Evolutionary conservation across 2,329 filamentous ascomycete species (phyloP), one percentile per base, ranked within the genome.

Genomic region (Fonsecaea monophora): DNA sequence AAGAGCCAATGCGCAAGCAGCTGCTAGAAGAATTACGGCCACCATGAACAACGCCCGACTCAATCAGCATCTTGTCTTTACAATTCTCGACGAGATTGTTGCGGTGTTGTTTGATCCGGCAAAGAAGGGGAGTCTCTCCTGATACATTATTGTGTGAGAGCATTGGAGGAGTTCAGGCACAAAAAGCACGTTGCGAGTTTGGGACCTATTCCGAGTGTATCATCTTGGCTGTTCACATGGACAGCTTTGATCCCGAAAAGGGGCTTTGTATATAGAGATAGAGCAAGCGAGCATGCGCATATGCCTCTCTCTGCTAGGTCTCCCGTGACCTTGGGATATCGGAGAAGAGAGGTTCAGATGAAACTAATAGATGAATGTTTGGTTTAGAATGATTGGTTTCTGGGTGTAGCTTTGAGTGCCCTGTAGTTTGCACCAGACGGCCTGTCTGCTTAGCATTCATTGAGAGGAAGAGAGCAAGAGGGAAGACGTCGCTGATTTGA

Each of bases 1-100:
- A 4, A 87, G 93, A 74, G 87, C 90, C 53, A 99, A 99, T 81
- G 95, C 96, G 15, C 91, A 96, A 77, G 90, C 90, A 64, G 95
- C 95, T 25, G 94, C 93, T 70, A 86, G 94, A 72, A 90, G 94
- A 74, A 87, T 98, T 56, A 92, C 96, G 81, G 94, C 93, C 9
- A 93, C 92, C 54, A 82, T 98, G 72, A 99, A 99, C 78, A 99
- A 98, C 79, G 85, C 88, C 66, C 85, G 92, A 70, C 82, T 99
- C 72, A 97, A 98, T 77, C 84, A 88, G 56, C 90, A 92, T 77
- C 78, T 92, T 56, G 84, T 86, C 18, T 92, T 90, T 77, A 90
- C 88, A 1, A 84, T 92, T 65, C 77, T 92, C 68, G 90, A 92
- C 77, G 90, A 92, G 78, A 77, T 92, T 60, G 80, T 92, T 38